phyloP scores from a whole-genome alignment of 192 early-diverging fungal species.

The Mortierella claussenii region DNA sequence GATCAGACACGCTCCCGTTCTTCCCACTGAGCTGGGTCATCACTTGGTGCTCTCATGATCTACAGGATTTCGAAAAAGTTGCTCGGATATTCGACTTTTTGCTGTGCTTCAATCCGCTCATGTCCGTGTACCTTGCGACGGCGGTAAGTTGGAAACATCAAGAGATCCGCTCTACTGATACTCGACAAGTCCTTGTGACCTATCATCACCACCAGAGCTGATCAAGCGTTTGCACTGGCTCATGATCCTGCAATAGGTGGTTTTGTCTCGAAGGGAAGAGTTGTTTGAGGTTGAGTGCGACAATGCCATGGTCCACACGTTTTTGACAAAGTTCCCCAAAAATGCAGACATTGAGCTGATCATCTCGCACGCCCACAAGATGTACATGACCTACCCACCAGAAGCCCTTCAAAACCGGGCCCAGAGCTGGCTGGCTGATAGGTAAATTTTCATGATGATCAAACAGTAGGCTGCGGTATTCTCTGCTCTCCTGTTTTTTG shows the following conservation, averaged over 20 bases:
- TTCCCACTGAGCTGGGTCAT: conserved; percentile 69
- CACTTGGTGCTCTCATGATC: conserved; percentile 70
- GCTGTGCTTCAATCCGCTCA: conserved; percentile 59
- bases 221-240: neutral
- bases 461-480: too few relatives aligned
- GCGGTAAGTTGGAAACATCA: conserved; percentile 56
- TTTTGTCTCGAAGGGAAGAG: conserved; percentile 55
- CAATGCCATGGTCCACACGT: conserved; percentile 57
- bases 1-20: conserved; percentile 60
- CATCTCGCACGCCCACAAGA: conserved; percentile 43
- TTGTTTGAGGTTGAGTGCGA: conserved; percentile 57
- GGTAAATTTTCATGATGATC: conserved; percentile 25
- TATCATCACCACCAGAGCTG: too few relatives aligned
- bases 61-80: conserved; percentile 55
- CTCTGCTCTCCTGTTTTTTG: too few relatives aligned
- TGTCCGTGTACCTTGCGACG: conserved; percentile 59
- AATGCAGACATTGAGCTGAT: conserved; percentile 55
- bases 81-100: conserved; percentile 64
- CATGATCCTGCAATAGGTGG: conserved; percentile 46
- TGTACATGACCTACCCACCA: conserved; percentile 51
- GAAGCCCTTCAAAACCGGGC: conserved; percentile 51
- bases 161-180: too few relatives aligned
- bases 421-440: conserved; percentile 49
- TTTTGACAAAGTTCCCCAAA: conserved; percentile 63
- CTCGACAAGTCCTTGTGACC: too few relatives aligned